Percentiles rank a stretch among this genome's conserved stretches.
phyloP scores from a whole-genome alignment of 305 asterid genomes.

The Fraxinus velutina region DNA sequence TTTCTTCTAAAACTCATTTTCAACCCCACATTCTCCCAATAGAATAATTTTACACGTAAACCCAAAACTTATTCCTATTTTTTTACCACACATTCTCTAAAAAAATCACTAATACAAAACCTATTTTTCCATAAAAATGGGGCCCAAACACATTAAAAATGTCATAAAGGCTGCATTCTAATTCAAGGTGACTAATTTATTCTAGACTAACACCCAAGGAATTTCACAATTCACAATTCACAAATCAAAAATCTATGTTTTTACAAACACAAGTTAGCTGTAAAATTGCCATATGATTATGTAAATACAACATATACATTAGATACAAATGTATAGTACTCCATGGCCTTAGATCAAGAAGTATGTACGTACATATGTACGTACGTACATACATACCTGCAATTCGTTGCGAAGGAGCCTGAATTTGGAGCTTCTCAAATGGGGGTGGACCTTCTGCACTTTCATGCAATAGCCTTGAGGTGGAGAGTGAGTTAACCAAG shows the following conservation, averaged over 20 bases:
- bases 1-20: neutral
- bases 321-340: neutral
- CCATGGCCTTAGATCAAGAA: constrained; percentile 23
- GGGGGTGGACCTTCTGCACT: constrained; percentile 65
- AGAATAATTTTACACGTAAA: neutral
- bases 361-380: constrained; percentile 16
- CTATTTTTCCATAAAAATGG: neutral
- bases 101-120: neutral
- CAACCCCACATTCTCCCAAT: neutral
- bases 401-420: constrained; percentile 33
- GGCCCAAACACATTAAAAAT: neutral
- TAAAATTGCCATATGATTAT: constrained; percentile 12
- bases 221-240: constrained; percentile 6
- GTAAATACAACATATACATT: constrained; percentile 23
- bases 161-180: neutral
- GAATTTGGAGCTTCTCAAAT: constrained; percentile 68
- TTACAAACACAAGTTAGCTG: constrained; percentile 6
- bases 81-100: neutral
- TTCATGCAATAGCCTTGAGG: constrained; percentile 46
- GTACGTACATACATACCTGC: constrained; percentile 23
- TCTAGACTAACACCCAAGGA: neutral
- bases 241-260: neutral
- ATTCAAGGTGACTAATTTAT: constrained; percentile 4
- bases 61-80: neutral
- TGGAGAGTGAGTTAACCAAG: constrained; percentile 55